Evolutionary conservation across 2,329 filamentous ascomycete genomes (phyloP), one percentile per base, ranked within the genome.

Genomic region (Colletotrichum sp.): DNA sequence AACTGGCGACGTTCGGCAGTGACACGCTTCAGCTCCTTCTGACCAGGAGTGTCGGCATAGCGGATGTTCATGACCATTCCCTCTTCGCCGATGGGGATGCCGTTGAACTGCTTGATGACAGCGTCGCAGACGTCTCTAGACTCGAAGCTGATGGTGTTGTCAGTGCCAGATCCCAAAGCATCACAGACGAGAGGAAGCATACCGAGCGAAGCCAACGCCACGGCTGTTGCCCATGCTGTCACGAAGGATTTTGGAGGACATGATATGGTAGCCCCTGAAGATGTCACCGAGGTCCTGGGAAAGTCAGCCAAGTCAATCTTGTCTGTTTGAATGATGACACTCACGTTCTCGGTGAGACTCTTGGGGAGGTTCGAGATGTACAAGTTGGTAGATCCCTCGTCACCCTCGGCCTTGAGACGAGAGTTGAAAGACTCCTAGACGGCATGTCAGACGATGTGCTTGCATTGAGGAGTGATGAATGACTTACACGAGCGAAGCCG

Each of bases 331-430:
- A 13, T 25, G 27, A 25, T 34, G 29, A n/a, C 16, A 88, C 93
- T 83, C 85, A 96, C 96, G 80, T 95, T 93, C 88, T 99, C 98
- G 69, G 95, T 98, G 90, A 98, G 93, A 78, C 93, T 92, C 86
- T 96, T 96, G 44, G 97, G 97, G 61, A 99, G 91, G 86, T 99
- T 99, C 32, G 98, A 99, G 78, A 99, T 96, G 86, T 99, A 99
- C 78, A 99, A 91, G 84, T 99, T 99, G 79, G 97, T 99, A 63
- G 98, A 99, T 57, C 86, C 82, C 69, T 94, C 95, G 82, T 99
- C 96, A 72, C 96, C 94, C 82, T 99, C 95, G 62, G 97, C 96
- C 90, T 99, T 99, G 81, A 99, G 94, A 80, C 98, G 96, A 79
- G 96, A 96, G 86, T 99, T 99, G 88, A 99, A 98, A 25, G 96